phyloP scores from a whole-genome alignment of 768 basidiomycete species.

The Pisolithus microcarpus region DNA sequence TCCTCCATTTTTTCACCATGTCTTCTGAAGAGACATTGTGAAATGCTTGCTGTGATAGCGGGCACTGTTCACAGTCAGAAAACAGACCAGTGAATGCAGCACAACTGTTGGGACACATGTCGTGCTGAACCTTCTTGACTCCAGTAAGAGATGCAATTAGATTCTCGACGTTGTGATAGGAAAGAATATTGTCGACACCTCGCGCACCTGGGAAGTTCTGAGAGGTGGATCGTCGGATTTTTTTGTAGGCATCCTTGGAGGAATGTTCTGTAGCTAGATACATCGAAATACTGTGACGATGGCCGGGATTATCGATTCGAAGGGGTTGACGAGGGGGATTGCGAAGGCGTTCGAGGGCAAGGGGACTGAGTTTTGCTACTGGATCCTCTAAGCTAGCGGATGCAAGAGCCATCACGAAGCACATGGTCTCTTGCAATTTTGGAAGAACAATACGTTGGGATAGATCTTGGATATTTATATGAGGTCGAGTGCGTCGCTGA shows the following conservation, averaged over 20 bases:
- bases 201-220: not conserved
- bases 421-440: not conserved
- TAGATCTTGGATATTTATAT: not conserved
- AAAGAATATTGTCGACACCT: conserved; percentile 9
- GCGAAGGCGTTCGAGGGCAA: too few species aligned
- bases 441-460: not conserved
- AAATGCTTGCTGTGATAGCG: too few species aligned
- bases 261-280: conserved; percentile 5
- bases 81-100: conserved; percentile 19
- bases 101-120: conserved; percentile 16
- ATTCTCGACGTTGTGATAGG: not conserved
- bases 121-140: conserved; percentile 1
- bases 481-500: not conserved
- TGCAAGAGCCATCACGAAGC: not conserved
- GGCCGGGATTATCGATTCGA: not conserved
- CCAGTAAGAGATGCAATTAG: conserved; percentile 2
- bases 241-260: conserved; percentile 4
- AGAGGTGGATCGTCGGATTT: not conserved
- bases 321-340: conserved; percentile 1
- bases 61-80: conserved; percentile 6
- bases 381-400: not conserved
- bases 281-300: conserved; percentile 1
- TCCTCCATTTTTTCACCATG: too few species aligned
- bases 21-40: too few species aligned
- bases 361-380: not conserved